Evolutionary conservation across 345 rosid species (phyloP).

Genomic region (Brassica rapa): DNA sequence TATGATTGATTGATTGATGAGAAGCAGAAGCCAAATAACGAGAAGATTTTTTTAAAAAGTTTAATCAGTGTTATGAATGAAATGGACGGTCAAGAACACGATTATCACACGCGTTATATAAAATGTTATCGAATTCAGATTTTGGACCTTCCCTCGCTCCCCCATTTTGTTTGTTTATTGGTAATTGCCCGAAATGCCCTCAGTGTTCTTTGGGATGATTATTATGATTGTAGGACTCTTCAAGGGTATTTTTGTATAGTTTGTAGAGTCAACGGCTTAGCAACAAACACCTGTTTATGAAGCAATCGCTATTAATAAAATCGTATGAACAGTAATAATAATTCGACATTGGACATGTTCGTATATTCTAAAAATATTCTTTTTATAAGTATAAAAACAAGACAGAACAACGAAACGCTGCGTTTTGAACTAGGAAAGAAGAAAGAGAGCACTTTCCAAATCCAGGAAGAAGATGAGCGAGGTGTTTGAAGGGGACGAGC

Average conservation of each 20-base stretch:
- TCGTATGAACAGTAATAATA: neutral
- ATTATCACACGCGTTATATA: constrained; percentile 1
- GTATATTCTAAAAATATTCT: neutral
- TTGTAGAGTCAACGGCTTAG: neutral
- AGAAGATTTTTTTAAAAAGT: too few species aligned
- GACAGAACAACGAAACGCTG: neutral
- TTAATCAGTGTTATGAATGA: neutral
- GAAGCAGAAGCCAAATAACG: too few species aligned
- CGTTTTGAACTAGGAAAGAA: neutral
- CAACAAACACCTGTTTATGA: neutral
- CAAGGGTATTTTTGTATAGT: neutral
- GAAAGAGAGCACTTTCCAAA: too few species aligned
- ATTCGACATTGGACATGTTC: neutral
- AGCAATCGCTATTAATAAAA: neutral
- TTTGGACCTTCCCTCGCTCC: constrained; percentile 33
- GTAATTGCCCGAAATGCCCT: constrained; percentile 23
- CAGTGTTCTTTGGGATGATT: neutral
- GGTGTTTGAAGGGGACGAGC: too few species aligned
- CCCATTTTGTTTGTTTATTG: constrained; percentile 15
- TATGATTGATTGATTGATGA: too few species aligned
- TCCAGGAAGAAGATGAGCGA: too few species aligned
- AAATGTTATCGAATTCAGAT: constrained; percentile 2
- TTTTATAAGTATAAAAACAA: too few species aligned
- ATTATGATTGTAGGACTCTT: neutral
- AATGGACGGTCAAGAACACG: constrained; percentile 33